phyloP scores from a whole-genome alignment of 2,329 filamentous ascomycete genomes.

The Trichothecium sympodiale region DNA sequence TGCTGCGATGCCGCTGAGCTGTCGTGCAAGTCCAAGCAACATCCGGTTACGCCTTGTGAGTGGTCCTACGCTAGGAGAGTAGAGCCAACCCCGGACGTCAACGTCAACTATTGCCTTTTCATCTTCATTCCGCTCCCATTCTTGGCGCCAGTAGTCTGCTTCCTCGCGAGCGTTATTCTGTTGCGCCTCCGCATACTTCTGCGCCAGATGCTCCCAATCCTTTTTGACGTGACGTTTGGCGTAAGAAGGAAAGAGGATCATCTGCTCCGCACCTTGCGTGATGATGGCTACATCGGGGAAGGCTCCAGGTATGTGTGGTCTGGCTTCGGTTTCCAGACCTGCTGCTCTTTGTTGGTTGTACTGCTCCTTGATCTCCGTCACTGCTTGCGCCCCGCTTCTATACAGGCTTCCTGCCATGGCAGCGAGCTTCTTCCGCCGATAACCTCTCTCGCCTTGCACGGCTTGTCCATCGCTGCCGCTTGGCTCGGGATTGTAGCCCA shows the following conservation, averaged over 20 bases:
- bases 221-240: constrained; percentile 58
- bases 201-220: constrained; percentile 19
- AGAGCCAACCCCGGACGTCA: constrained; percentile 92
- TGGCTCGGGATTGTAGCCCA: constrained; percentile 13
- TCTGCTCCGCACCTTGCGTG: constrained; percentile 72
- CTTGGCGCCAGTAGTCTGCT: constrained; percentile 62
- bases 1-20: constrained; percentile 76
- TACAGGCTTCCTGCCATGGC: constrained; percentile 48
- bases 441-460: constrained; percentile 46
- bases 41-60: constrained; percentile 81
- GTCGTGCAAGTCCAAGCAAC: constrained; percentile 73
- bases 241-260: constrained; percentile 93
- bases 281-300: constrained; percentile 81
- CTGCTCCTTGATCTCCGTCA: constrained; percentile 47
- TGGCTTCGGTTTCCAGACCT: constrained; percentile 18
- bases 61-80: constrained; percentile 72
- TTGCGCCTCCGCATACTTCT: constrained; percentile 10
- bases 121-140: constrained; percentile 73
- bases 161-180: constrained; percentile 9
- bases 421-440: constrained; percentile 68
- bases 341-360: constrained; percentile 41
- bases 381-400: constrained; percentile 42
- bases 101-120: constrained; percentile 84
- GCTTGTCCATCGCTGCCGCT: not conserved
- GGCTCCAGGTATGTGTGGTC: constrained; percentile 51